Evolutionary conservation across 108 stramenopile genomes (phyloP).

Genomic region (Cyclotella choctawhatcheeana): DNA sequence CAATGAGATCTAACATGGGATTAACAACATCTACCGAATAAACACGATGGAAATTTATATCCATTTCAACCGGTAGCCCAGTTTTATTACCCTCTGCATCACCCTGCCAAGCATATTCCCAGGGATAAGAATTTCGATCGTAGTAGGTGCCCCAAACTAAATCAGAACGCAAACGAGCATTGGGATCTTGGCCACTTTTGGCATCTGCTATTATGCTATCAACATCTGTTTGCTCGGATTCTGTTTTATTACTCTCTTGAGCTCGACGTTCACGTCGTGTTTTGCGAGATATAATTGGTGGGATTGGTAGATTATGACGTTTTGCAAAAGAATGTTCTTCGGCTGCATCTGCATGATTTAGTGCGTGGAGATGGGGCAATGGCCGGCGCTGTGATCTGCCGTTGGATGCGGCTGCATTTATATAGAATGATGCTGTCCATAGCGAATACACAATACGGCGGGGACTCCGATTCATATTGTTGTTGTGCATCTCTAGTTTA

Average conservation of each 20-base stretch:
- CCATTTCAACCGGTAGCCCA: conserved; percentile 46
- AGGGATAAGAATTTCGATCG: conserved; percentile 46
- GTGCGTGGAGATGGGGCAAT: neutral
- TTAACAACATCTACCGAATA: conserved; percentile 34
- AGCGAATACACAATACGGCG: too few species aligned
- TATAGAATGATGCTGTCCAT: too few species aligned
- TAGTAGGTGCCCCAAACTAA: conserved; percentile 22
- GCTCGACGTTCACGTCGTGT: neutral
- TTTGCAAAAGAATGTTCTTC: neutral
- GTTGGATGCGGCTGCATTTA: neutral
- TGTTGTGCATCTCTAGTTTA: too few species aligned
- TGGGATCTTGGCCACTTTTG: conserved; percentile 7
- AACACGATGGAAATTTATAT: conserved; percentile 49
- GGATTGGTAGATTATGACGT: conserved; percentile 9
- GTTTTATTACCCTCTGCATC: conserved; percentile 3
- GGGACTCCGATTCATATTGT: too few species aligned
- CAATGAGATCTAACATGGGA: conserved; percentile 48
- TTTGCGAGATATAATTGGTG: conserved; percentile 12
- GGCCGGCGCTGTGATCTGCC: neutral
- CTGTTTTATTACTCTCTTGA: neutral
- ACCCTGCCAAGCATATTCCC: conserved; percentile 44
- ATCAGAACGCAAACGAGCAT: conserved; percentile 16
- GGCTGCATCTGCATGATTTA: neutral
- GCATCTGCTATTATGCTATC: conserved; percentile 10
- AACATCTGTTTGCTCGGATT: neutral